phyloP scores from a whole-genome alignment of 2,329 filamentous ascomycete species.

The Pseudogymnoascus sp. region DNA sequence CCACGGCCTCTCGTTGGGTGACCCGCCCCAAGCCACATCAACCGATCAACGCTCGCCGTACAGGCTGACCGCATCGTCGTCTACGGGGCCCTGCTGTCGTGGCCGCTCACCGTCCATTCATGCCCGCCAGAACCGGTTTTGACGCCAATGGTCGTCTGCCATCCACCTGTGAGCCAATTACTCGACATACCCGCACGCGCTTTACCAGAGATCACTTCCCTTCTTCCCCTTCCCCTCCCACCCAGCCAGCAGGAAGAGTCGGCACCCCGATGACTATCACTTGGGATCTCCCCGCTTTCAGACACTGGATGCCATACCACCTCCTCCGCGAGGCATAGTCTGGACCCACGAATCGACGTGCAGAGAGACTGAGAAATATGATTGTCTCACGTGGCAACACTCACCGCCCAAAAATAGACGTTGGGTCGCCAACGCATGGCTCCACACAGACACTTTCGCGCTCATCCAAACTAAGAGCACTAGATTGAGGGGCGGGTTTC shows the following conservation, averaged over 20 bases:
- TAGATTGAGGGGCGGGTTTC: background rate
- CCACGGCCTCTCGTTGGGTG: slow-evolving; percentile 6
- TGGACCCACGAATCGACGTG: background rate
- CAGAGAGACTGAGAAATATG: background rate
- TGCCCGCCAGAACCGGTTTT: slow-evolving; percentile 5
- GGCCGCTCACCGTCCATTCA: slow-evolving; percentile 5
- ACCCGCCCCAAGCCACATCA: background rate
- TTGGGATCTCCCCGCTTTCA: background rate
- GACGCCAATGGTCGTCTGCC: background rate
- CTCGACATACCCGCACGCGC: background rate
- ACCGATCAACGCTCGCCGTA: background rate
- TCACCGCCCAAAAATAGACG: background rate
- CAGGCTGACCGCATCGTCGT: background rate
- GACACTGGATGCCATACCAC: background rate
- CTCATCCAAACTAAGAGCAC: slow-evolving; percentile 1
- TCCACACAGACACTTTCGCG: background rate
- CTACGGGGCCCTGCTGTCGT: background rate
- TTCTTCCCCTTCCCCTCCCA: background rate
- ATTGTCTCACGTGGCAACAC: slow-evolving; percentile 2
- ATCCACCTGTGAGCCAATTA: background rate
- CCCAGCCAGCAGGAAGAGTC: background rate
- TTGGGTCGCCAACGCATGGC: background rate
- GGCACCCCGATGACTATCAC: background rate
- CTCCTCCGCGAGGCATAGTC: background rate
- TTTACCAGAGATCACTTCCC: background rate